Evolutionary conservation across 257 asterid species (phyloP).

Genomic region (Solanum corneliomulleri): DNA sequence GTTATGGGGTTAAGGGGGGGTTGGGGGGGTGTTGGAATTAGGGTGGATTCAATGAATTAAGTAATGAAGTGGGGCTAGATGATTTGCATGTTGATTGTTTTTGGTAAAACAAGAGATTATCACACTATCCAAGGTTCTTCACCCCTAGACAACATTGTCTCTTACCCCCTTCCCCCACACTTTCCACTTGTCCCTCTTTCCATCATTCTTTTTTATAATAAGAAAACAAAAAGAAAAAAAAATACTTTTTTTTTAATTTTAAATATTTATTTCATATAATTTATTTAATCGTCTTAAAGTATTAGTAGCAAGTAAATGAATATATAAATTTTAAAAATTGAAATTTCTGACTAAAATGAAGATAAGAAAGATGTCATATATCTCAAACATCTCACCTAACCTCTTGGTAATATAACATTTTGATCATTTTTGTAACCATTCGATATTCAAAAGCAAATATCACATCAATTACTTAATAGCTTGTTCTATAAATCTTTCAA

Average conservation of each 20-base stretch:
- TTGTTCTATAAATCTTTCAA: background rate
- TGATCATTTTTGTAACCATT: background rate
- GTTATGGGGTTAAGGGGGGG: background rate
- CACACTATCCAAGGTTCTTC: conserved; percentile 18
- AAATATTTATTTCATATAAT: background rate
- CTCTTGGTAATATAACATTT: background rate
- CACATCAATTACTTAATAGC: background rate
- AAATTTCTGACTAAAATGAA: no score
- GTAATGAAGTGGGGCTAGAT: conserved; percentile 4
- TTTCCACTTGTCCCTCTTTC: background rate
- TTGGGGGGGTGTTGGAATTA: background rate
- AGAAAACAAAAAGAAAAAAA: no score
- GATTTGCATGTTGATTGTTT: background rate
- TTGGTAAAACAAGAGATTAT: background rate
- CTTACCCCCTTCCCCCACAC: background rate
- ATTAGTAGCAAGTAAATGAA: rapidly evolving
- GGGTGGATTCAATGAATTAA: conserved; percentile 20
- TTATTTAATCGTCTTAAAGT: background rate
- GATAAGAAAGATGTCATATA: no score
- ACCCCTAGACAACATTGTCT: conserved; percentile 2
- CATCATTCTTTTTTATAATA: background rate
- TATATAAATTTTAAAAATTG: no score
- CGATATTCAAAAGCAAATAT: background rate
- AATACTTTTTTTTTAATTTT: background rate
- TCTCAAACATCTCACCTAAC: background rate